Evolutionary conservation across 176 grass and related monocot species (phyloP).

Genomic region (Dactylis glomerata): DNA sequence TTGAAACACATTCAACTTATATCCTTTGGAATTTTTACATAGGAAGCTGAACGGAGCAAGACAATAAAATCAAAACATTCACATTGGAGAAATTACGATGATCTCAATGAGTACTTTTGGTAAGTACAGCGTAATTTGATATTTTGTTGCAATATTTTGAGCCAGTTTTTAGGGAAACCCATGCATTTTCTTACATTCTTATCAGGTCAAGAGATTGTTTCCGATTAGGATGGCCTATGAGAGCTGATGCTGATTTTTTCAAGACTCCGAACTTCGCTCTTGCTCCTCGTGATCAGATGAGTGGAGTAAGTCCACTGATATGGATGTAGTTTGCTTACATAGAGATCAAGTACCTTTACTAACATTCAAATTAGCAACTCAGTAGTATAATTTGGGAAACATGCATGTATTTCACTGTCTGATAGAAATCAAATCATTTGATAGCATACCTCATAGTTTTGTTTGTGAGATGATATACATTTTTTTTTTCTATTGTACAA

Average conservation of each 20-base stretch:
- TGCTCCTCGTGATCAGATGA: background rate
- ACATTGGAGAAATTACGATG: conserved; percentile 96
- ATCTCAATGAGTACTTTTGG: conserved; percentile 98
- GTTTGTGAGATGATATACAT: background rate
- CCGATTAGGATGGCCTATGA: conserved; percentile 92
- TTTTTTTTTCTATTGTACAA: background rate
- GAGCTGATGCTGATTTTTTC: conserved; percentile 92
- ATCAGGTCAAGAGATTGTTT: conserved; percentile 88
- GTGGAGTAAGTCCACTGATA: conserved; percentile 47
- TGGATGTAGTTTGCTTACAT: background rate
- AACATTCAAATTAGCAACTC: background rate
- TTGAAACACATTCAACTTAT: conserved; percentile 11
- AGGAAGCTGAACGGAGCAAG: conserved; percentile 84
- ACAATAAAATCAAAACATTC: conserved; percentile 89
- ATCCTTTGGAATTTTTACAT: conserved; percentile 19
- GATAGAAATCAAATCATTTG: background rate
- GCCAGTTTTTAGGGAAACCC: background rate
- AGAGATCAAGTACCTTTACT: background rate
- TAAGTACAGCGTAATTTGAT: conserved; percentile 32
- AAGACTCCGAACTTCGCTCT: conserved; percentile 30
- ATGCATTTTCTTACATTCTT: conserved; percentile 23
- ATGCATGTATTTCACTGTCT: background rate
- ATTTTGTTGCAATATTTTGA: conserved; percentile 1
- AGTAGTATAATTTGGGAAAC: background rate
- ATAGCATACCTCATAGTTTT: background rate